A percentile compares a stretch with the other conserved stretches of the same genome.
phyloP scores from a whole-genome alignment of 208 protist genomes.

The Trypanosoma platydactyli region DNA sequence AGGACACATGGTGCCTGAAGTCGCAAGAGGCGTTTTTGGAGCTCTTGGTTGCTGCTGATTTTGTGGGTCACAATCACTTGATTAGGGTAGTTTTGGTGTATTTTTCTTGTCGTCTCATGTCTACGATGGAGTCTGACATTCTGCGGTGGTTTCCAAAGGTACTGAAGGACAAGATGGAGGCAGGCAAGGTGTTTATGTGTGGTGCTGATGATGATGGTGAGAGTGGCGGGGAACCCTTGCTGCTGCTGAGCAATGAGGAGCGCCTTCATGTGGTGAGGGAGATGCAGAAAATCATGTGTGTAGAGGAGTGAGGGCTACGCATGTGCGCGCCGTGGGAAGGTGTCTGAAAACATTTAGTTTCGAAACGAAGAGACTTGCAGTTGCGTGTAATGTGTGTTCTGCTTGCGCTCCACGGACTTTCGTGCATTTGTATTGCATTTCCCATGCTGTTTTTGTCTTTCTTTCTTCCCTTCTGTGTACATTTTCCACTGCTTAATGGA shows the following conservation, averaged over 20 bases:
- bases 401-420: neutral
- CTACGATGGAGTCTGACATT: slow-evolving; percentile 51
- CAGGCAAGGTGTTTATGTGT: neutral
- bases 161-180: neutral
- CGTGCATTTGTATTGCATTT: slow-evolving; percentile 20
- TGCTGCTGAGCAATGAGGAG: slow-evolving; percentile 23
- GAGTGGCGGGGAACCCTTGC: neutral
- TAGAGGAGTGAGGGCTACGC: slow-evolving; percentile 8
- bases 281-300: slow-evolving; percentile 21
- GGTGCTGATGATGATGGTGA: neutral
- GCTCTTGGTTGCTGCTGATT: slow-evolving; percentile 60
- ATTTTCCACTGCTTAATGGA: too few relatives aligned
- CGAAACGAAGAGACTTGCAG: too few relatives aligned
- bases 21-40: slow-evolving; percentile 49
- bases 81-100: slow-evolving; percentile 43
- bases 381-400: too few relatives aligned
- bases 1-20: slow-evolving; percentile 4
- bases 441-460: neutral
- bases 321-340: neutral
- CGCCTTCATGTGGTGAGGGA: slow-evolving; percentile 18
- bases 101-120: slow-evolving; percentile 62
- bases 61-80: slow-evolving; percentile 45
- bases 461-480: slow-evolving; percentile 13
- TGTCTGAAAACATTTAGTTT: neutral
- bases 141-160: slow-evolving; percentile 34